Conservation (phyloP, 1,284 basidiomycete genomes). For the Cutaneotrichosporon cutaneum region DNA sequence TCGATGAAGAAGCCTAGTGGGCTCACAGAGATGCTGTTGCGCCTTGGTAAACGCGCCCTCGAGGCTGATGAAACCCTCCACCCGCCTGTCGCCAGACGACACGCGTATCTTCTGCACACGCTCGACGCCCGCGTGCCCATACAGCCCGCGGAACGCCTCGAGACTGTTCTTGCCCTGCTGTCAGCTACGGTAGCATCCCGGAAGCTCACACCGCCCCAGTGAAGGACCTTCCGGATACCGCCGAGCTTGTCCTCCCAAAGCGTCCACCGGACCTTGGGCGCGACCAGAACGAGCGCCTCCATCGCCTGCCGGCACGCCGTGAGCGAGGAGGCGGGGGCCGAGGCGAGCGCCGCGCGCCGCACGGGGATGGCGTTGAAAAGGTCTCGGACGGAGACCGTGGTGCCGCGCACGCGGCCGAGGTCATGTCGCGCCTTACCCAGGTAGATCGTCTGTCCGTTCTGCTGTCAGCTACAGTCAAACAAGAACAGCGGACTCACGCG, state of each 20-base stretch:
- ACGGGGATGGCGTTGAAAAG: constrained; percentile 74
- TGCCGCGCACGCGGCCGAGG: constrained; percentile 68
- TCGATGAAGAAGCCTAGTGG: not conserved
- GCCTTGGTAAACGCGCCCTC: constrained; percentile 68
- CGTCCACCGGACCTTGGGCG: constrained; percentile 66
- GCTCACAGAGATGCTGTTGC: constrained; percentile 79
- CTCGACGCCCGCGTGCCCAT: constrained; percentile 38
- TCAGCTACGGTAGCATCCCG: not conserved
- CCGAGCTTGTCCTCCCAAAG: constrained; percentile 58
- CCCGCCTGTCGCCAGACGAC: constrained; percentile 57
- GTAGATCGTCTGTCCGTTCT: constrained; percentile 24
- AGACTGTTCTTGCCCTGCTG: constrained; percentile 22
- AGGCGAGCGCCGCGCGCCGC: constrained; percentile 32
- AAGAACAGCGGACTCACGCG: constrained; percentile 58
- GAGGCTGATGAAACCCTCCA: constrained; percentile 78
- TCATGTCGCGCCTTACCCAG: constrained; percentile 52
- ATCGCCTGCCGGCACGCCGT: constrained; percentile 68
- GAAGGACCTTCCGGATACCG: constrained; percentile 31
- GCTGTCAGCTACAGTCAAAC: constrained; percentile 1
- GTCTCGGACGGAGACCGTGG: constrained; percentile 75
- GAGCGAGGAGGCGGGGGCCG: constrained; percentile 58
- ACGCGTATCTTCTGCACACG: constrained; percentile 65
- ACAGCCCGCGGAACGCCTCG: constrained; percentile 35
- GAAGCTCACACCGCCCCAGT: constrained; percentile 57
- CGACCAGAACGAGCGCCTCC: constrained; percentile 69